These are phyloP conservation scores for Cladosporium halotolerans DNA, from an alignment of 2,329 filamentous ascomycete genomes.

Conservation along the genomic window DNA sequence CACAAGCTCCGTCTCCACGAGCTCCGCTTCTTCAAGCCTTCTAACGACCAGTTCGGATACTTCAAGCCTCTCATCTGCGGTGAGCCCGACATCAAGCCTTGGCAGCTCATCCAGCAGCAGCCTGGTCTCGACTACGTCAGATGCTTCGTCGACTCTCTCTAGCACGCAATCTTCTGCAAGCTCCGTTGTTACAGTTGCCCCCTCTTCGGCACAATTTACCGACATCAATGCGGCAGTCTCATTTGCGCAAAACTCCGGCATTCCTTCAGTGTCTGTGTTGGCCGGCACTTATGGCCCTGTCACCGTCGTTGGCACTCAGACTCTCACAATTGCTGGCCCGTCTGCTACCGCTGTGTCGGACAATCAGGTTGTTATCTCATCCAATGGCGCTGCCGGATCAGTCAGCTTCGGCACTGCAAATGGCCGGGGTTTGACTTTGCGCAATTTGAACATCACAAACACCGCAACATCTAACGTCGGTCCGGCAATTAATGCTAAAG, in stretches of 20 bases:
- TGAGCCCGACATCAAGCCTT: slow-evolving; percentile 6
- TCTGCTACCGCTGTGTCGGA: slow-evolving; percentile 10
- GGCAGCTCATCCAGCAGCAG: slow-evolving; percentile 14
- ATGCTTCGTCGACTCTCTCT: background rate
- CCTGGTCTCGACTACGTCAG: background rate
- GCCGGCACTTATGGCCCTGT: slow-evolving; percentile 42
- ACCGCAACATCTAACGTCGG: slow-evolving; percentile 15
- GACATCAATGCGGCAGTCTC: slow-evolving; percentile 40
- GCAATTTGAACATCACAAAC: slow-evolving; percentile 37
- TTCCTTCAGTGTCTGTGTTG: slow-evolving; percentile 40
- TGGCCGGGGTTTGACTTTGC: slow-evolving; percentile 31
- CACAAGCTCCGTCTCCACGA: background rate
- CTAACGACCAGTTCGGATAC: slow-evolving; percentile 12
- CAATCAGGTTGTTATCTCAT: slow-evolving; percentile 7
- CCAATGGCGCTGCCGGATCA: background rate
- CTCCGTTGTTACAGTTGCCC: slow-evolving; percentile 38
- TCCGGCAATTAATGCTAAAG: slow-evolving; percentile 30
- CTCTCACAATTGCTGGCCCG: slow-evolving; percentile 39
- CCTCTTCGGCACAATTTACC: slow-evolving; percentile 41
- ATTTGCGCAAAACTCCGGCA: slow-evolving; percentile 37
- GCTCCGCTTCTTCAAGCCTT: background rate
- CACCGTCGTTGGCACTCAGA: slow-evolving; percentile 34
- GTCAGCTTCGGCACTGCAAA: slow-evolving; percentile 14
- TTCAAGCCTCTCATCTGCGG: background rate
- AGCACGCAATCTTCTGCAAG: slow-evolving; percentile 7